Conservation (phyloP, 805 yeast species). For the Wickerhamiella allomyrinae region DNA sequence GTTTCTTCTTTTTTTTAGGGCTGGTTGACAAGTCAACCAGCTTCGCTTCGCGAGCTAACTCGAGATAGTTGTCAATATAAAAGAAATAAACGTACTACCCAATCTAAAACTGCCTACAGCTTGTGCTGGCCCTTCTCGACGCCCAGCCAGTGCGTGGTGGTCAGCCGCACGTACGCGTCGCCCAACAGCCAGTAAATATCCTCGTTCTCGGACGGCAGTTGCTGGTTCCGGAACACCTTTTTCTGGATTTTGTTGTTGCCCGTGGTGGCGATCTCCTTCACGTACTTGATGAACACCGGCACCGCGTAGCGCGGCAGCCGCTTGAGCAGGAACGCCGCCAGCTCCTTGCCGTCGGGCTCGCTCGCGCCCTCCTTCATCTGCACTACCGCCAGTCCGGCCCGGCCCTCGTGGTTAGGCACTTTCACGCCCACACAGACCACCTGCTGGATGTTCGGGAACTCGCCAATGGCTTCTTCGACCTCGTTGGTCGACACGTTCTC, state of each 20-base stretch:
- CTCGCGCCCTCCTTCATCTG: conserved; percentile 32
- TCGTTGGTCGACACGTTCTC: conserved; percentile 91
- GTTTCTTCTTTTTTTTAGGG: not conserved
- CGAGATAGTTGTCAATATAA: not conserved
- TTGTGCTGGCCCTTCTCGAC: conserved; percentile 21
- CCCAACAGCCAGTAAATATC: conserved; percentile 57
- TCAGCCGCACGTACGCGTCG: conserved; percentile 40
- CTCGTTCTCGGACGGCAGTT: conserved; percentile 31
- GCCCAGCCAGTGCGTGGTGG: conserved; percentile 39
- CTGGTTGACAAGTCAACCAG: not conserved
- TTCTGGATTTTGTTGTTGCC: conserved; percentile 79
- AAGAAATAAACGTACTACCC: not conserved
- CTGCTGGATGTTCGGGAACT: conserved; percentile 30
- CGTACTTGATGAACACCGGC: conserved; percentile 68
- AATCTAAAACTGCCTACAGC: conserved; percentile 15
- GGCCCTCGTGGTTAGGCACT: conserved; percentile 80
- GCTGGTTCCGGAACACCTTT: conserved; percentile 35
- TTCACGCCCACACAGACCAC: conserved; percentile 79
- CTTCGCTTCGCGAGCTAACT: not conserved
- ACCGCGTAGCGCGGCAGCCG: conserved; percentile 72
- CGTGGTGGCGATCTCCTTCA: conserved; percentile 43
- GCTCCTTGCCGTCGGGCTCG: conserved; percentile 27
- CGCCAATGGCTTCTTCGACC: conserved; percentile 55
- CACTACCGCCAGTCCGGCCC: conserved; percentile 82
- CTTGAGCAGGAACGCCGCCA: conserved; percentile 26